Conservation (phyloP, 1,284 basidiomycete species). For the Anthracocystis walkeri region DNA sequence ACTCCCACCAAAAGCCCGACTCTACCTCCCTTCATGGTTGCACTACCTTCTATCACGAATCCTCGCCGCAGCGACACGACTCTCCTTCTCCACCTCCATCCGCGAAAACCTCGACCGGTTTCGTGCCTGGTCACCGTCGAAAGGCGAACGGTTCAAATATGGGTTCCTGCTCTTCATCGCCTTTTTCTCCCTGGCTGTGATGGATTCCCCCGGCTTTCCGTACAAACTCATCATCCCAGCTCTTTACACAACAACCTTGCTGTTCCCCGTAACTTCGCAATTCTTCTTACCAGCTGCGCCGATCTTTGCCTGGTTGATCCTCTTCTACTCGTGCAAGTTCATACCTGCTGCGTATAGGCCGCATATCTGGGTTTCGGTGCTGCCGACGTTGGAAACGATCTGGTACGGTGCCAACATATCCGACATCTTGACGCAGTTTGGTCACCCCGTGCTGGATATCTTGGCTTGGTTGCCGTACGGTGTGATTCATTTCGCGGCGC, state of each 20-base stretch:
- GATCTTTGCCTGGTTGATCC: slow-evolving; percentile 78
- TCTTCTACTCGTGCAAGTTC: slow-evolving; percentile 86
- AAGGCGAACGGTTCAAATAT: slow-evolving; percentile 63
- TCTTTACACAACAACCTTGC: slow-evolving; percentile 77
- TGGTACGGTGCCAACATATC: slow-evolving; percentile 97
- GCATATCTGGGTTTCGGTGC: slow-evolving; percentile 86
- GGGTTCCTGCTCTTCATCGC: slow-evolving; percentile 71
- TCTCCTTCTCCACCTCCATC: slow-evolving; percentile 62
- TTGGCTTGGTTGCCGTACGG: slow-evolving; percentile 97
- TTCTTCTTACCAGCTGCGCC: slow-evolving; percentile 92
- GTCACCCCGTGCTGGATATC: slow-evolving; percentile 90
- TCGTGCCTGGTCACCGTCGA: slow-evolving; percentile 51
- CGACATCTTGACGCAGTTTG: slow-evolving; percentile 92
- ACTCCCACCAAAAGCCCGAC: slow-evolving; percentile 44
- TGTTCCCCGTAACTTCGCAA: slow-evolving; percentile 89
- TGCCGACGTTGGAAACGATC: slow-evolving; percentile 93
- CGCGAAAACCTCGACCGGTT: slow-evolving; percentile 58
- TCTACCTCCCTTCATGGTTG: slow-evolving; percentile 44
- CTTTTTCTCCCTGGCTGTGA: slow-evolving; percentile 81
- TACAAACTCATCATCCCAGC: slow-evolving; percentile 84
- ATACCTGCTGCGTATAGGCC: slow-evolving; percentile 82
- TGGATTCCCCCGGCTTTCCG: slow-evolving; percentile 78
- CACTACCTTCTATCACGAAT: slow-evolving; percentile 60
- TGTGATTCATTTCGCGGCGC: slow-evolving; percentile 86
- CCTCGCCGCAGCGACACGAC: slow-evolving; percentile 58